Conservation (phyloP, 2,329 filamentous ascomycete species). For the Onygenales sp. region DNA sequence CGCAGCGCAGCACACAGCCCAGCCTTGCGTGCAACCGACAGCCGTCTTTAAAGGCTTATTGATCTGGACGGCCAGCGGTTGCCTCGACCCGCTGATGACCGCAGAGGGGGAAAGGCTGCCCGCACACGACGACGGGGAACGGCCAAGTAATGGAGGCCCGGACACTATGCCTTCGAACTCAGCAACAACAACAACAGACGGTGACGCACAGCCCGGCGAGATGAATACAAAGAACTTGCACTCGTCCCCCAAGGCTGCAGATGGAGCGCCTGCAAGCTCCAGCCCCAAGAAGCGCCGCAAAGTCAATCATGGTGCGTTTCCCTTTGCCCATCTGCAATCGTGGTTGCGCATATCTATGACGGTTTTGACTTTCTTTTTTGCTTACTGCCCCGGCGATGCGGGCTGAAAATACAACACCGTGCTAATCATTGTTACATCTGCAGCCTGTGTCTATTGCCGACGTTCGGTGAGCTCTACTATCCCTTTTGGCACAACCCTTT, state of each 20-base stretch:
- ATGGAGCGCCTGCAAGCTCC: slow-evolving; percentile 25
- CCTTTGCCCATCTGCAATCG: neutral
- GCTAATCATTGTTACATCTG: slow-evolving; percentile 35
- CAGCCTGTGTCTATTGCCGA: slow-evolving; percentile 82
- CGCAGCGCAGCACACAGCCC: neutral
- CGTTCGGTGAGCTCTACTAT: slow-evolving; percentile 63
- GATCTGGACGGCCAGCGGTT: neutral
- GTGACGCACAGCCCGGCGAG: slow-evolving; percentile 18
- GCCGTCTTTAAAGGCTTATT: neutral
- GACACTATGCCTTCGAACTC: slow-evolving; percentile 13
- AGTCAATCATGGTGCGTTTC: slow-evolving; percentile 71
- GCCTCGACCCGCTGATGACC: slow-evolving; percentile 8
- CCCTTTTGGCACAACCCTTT: neutral
- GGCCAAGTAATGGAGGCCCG: slow-evolving; percentile 19
- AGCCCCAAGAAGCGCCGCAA: slow-evolving; percentile 79
- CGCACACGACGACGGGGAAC: slow-evolving; percentile 4
- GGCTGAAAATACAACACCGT: slow-evolving; percentile 8
- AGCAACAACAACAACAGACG: slow-evolving; percentile 8
- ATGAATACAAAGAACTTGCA: slow-evolving; percentile 20
- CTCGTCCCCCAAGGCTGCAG: slow-evolving; percentile 16
- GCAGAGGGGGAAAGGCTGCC: slow-evolving; percentile 9
- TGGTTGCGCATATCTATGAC: neutral
- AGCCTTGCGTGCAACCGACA: neutral
- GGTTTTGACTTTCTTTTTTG: neutral
- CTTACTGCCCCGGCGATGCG: neutral